Evolutionary conservation across 768 basidiomycete species (phyloP).

Genomic region (Boletus fagicola): DNA sequence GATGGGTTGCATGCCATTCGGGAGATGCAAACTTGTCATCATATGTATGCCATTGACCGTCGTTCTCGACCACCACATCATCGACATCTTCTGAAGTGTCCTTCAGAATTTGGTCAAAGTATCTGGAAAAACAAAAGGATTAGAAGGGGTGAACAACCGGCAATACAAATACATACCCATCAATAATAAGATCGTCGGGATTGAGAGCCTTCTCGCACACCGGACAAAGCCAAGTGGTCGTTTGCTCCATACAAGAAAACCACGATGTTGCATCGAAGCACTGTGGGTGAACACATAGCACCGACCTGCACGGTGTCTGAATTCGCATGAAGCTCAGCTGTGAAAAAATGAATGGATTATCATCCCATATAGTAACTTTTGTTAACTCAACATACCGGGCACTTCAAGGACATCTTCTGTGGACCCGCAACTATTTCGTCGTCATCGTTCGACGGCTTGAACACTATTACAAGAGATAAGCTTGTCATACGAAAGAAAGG

Average conservation of each 20-base stretch:
- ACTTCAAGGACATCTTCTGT: constrained; percentile 88
- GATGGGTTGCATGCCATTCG: constrained; percentile 63
- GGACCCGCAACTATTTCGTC: constrained; percentile 92
- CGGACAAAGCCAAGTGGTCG: constrained; percentile 94
- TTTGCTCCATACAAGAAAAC: constrained; percentile 94
- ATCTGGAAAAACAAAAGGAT: constrained; percentile 45
- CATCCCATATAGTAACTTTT: background rate
- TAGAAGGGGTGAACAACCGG: background rate
- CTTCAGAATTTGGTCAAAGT: constrained; percentile 82
- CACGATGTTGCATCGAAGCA: constrained; percentile 96
- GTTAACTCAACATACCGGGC: constrained; percentile 64
- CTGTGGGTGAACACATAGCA: constrained; percentile 83
- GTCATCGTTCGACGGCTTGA: constrained; percentile 59
- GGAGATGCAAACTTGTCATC: constrained; percentile 82
- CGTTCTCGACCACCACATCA: constrained; percentile 89
- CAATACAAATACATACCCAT: constrained; percentile 60
- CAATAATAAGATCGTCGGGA: constrained; percentile 81
- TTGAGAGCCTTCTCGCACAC: constrained; percentile 82
- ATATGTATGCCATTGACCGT: constrained; percentile 93
- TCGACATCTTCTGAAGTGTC: constrained; percentile 77
- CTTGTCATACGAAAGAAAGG: background rate
- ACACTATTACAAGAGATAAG: constrained; percentile 45
- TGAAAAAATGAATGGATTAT: constrained; percentile 1
- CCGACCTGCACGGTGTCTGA: constrained; percentile 79
- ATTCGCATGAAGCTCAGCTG: constrained; percentile 88